Evolutionary conservation across 73 alveolate genomes (phyloP), one percentile per base, ranked within the genome.

Genomic region (Paramecium biaurelia): DNA sequence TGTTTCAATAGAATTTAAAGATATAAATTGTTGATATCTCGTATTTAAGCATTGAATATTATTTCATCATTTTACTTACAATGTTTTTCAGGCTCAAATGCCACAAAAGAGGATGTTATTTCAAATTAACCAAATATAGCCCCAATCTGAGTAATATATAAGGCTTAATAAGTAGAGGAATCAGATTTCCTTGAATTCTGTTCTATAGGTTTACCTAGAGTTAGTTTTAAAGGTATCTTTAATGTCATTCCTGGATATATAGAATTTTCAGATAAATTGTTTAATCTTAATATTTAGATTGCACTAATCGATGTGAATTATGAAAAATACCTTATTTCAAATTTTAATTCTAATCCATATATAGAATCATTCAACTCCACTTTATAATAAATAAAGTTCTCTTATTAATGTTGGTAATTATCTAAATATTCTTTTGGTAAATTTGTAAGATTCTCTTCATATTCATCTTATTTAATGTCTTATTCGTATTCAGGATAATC

Each of bases 311-410:
- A 24, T 30, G 0, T 43, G 41, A 47, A 37, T 18, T 11, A 42
- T 23, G 23, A 37, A 37, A 38, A 11, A 7, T 79, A 79, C 90
- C 72, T 79, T 10, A 79, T 45, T 23, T 79, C 72, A 45, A 79
- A 79, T 45, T 79, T 79, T 8, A 79, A 30, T 35, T 79, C 90
- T 14, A 79, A 23, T 7, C 90, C 90, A 24, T 15, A 79, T 6
- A 79, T 41, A 12, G 90, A 79, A 24, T 79, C 90, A 79, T 79
- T 63, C 45, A 79, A 43, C 56, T 94, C 92, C 76, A 85, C 94
- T 92, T 92, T 92, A 88, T 87, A 92, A 35, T 35, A 72, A 20
- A 72, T 15, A 35, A 72, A 72, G 18, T 72, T 37, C 18, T 72
- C 86, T 28, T 72, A n/a, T 32, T 72, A 2, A 26, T 6, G 84